These are phyloP conservation scores for Mortierella antarctica DNA, from an alignment of 192 early-diverging fungal species.

Conservation along the genomic window DNA sequence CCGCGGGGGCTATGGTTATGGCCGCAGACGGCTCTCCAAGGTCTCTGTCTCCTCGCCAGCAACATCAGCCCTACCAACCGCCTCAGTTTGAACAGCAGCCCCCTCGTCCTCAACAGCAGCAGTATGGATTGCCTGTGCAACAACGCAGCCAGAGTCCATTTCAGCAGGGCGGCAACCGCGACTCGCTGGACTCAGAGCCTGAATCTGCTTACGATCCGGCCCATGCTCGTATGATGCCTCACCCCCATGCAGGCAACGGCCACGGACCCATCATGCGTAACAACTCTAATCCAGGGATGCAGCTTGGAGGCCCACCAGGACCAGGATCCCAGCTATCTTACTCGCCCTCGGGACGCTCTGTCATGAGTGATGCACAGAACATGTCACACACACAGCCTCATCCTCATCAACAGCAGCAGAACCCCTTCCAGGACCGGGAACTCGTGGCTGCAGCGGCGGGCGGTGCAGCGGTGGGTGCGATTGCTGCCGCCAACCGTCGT, in stretches of 20 bases:
- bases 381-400: conserved; percentile 4
- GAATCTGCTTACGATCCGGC: conserved; percentile 44
- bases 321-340: neutral
- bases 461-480: conserved; percentile 5
- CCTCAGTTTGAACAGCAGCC: conserved; percentile 24
- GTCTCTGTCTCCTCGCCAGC: conserved; percentile 31
- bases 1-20: neutral
- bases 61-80: conserved; percentile 26
- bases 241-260: neutral
- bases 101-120: conserved; percentile 23
- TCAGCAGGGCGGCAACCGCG: conserved; percentile 15
- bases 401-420: conserved; percentile 7
- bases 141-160: conserved; percentile 23
- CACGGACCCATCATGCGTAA: conserved; percentile 32
- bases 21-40: neutral
- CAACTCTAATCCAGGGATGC: conserved; percentile 40
- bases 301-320: neutral
- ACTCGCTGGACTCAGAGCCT: conserved; percentile 33
- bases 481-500: neutral
- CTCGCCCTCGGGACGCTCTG: conserved; percentile 17
- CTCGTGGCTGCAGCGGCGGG: conserved; percentile 23
- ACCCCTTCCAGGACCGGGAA: conserved; percentile 47
- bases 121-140: conserved; percentile 5
- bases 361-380: conserved; percentile 13
- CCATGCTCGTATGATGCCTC: conserved; percentile 18